Conservation (phyloP, 495 filamentous ascomycete species). For the Penicillium desertorum region DNA sequence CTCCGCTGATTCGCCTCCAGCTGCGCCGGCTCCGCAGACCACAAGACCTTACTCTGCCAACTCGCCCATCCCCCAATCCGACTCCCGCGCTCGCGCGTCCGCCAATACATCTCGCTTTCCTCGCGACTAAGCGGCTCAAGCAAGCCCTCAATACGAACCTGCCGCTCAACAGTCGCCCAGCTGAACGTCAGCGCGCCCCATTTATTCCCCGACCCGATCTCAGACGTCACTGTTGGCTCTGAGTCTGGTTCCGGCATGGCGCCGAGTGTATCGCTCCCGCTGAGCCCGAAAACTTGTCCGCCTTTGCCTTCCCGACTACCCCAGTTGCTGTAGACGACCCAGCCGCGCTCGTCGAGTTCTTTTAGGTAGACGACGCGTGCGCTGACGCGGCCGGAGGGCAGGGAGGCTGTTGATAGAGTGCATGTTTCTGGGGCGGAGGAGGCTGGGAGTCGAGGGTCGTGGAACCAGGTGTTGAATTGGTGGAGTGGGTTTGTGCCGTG, state of each 20-base stretch:
- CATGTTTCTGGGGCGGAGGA: conserved; percentile 69
- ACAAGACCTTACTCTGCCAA: conserved; percentile 74
- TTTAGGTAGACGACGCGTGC: conserved; percentile 90
- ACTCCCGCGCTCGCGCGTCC: conserved; percentile 73
- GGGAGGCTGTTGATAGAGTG: conserved; percentile 80
- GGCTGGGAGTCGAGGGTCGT: conserved; percentile 56
- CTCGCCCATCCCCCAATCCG: conserved; percentile 93
- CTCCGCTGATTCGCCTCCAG: conserved; percentile 30
- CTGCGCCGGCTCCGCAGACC: conserved; percentile 36
- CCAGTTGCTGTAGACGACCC: conserved; percentile 93
- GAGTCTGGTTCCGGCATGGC: conserved; percentile 31
- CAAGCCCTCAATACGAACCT: conserved; percentile 79
- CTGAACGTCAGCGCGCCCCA: conserved; percentile 47
- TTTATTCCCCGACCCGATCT: conserved; percentile 34
- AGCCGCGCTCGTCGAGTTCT: conserved; percentile 66
- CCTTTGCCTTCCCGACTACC: conserved; percentile 58
- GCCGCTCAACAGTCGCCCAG: conserved; percentile 73
- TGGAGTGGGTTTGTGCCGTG: conserved; percentile 57
- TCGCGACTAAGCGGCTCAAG: conserved; percentile 63
- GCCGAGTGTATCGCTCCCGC: conserved; percentile 8
- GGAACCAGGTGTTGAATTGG: conserved; percentile 90
- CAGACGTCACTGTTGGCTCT: conserved; percentile 2
- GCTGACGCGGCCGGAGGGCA: conserved; percentile 82
- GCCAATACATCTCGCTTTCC: conserved; percentile 86
- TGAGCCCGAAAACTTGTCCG: conserved; percentile 40